phyloP scores from a whole-genome alignment of 345 rosid genomes.

The Draba incana region DNA sequence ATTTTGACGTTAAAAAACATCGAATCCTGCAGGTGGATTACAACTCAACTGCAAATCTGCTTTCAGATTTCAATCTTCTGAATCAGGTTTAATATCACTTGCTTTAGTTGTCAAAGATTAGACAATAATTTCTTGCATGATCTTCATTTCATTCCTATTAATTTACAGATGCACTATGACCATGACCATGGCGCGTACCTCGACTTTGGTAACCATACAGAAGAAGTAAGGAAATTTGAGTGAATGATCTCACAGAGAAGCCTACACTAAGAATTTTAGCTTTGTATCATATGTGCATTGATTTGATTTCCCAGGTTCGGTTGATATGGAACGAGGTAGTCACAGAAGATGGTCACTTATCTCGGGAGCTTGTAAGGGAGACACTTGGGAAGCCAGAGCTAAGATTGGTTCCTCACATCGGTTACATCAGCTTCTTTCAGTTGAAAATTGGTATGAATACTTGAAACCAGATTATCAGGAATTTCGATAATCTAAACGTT shows the following conservation, averaged over 20 bases:
- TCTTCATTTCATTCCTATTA: neutral
- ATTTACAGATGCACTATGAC: conserved; percentile 82
- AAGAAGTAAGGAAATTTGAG: conserved; percentile 53
- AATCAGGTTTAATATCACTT: conserved; percentile 58
- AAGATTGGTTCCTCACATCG: conserved; percentile 88
- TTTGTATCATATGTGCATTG: neutral
- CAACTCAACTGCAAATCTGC: conserved; percentile 58
- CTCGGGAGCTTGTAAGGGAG: conserved; percentile 77
- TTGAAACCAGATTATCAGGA: too few species aligned
- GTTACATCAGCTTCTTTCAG: conserved; percentile 93
- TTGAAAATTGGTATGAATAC: too few species aligned
- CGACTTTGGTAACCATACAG: conserved; percentile 93
- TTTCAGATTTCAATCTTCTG: conserved; percentile 74
- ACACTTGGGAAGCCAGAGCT: conserved; percentile 63
- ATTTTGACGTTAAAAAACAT: conserved; percentile 2
- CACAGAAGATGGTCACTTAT: conserved; percentile 49
- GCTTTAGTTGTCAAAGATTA: neutral
- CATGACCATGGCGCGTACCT: conserved; percentile 73
- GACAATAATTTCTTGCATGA: neutral
- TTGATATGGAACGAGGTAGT: conserved; percentile 69
- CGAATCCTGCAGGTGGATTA: conserved; percentile 67
- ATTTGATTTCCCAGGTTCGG: conserved; percentile 59
- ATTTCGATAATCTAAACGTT: too few species aligned
- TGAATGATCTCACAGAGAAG: conserved; percentile 12
- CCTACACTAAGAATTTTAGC: neutral